A percentile compares a stretch with the other conserved stretches of the same genome.
phyloP scores from a whole-genome alignment of 352 stramenopile genomes.

The Blastocystis sp. region DNA sequence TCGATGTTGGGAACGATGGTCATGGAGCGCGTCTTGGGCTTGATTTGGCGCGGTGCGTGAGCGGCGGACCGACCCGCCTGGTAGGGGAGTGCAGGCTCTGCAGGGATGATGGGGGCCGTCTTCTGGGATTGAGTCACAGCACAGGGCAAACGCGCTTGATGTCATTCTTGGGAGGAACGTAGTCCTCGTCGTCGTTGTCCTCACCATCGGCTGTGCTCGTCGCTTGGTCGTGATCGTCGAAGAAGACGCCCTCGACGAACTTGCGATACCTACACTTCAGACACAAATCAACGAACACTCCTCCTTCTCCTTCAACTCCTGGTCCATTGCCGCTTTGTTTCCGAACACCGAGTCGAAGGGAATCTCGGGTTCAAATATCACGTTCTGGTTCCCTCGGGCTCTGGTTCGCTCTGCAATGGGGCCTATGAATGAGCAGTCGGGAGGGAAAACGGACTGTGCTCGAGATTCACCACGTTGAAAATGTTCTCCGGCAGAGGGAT shows the following conservation, averaged over 20 bases:
- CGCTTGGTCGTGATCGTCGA: slow-evolving; percentile 5
- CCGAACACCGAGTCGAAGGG: slow-evolving; percentile 19
- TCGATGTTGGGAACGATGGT: neutral
- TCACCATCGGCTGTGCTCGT: neutral
- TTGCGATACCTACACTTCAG: slow-evolving; percentile 47
- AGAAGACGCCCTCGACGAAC: slow-evolving; percentile 53
- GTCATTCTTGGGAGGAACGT: slow-evolving; percentile 26
- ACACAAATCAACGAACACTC: neutral
- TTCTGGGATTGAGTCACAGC: neutral
- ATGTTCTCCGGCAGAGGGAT: slow-evolving; percentile 66
- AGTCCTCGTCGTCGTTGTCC: slow-evolving; percentile 46
- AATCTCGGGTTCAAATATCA: slow-evolving; percentile 24
- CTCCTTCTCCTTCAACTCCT: slow-evolving; percentile 44
- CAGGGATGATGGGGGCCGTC: neutral
- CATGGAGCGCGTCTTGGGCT: neutral
- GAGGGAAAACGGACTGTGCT: neutral
- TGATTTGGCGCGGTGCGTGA: neutral
- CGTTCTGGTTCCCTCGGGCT: neutral
- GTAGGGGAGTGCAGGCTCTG: neutral
- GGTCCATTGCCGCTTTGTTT: slow-evolving; percentile 1
- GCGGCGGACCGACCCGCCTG: neutral
- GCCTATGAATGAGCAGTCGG: slow-evolving; percentile 9
- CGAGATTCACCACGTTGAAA: slow-evolving; percentile 15
- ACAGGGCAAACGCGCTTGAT: neutral
- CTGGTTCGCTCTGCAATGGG: slow-evolving; percentile 55